Conservation (phyloP, 2,329 filamentous ascomycete genomes). For the Ophiostoma himal-ulmi region DNA sequence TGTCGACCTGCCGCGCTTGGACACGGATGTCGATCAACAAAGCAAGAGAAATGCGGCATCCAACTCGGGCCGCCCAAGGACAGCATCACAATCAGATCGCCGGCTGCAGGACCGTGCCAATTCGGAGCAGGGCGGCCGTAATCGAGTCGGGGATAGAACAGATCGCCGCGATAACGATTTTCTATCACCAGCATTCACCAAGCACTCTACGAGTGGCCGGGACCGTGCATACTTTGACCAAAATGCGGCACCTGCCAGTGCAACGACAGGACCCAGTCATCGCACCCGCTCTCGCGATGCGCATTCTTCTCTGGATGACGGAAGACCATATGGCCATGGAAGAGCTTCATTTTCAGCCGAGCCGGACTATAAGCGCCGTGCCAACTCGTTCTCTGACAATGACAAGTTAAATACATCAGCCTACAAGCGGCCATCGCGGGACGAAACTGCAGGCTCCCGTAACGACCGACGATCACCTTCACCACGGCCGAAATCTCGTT, state of each 20-base stretch:
- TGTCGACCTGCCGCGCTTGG: constrained; percentile 42
- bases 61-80: neutral
- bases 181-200: constrained; percentile 41
- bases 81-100: neutral
- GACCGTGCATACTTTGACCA: constrained; percentile 40
- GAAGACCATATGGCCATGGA: neutral
- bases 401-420: constrained; percentile 23
- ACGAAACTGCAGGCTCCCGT: constrained; percentile 23
- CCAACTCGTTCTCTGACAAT: constrained; percentile 30
- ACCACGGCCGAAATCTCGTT: constrained; percentile 28
- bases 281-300: constrained; percentile 24
- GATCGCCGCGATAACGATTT: constrained; percentile 33
- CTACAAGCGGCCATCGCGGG: constrained; percentile 22
- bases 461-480: constrained; percentile 21
- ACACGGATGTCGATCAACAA: constrained; percentile 38
- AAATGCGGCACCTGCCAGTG: constrained; percentile 13
- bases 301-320: constrained; percentile 16
- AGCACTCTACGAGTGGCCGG: constrained; percentile 38
- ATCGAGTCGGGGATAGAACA: constrained; percentile 21
- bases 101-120: neutral
- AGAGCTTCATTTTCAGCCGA: constrained; percentile 19
- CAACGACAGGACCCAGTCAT: neutral
- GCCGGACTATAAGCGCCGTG: constrained; percentile 33
- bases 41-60: constrained; percentile 25
- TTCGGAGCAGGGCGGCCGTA: constrained; percentile 22